Conservation (phyloP, 83 land plant genomes). For the Picea abies region DNA sequence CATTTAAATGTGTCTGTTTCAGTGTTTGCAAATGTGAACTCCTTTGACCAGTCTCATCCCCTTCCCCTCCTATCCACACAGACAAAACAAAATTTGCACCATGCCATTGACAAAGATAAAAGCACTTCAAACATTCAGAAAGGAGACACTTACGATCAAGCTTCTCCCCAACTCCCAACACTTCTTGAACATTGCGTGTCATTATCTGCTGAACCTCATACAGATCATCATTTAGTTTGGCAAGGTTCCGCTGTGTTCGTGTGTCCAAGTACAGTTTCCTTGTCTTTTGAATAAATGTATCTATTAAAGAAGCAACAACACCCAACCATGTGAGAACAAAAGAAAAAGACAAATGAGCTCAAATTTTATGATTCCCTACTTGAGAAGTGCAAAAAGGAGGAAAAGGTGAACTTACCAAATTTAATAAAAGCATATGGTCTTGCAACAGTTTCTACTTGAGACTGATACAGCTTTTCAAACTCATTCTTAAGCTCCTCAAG, state of each 20-base stretch:
- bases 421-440: constrained; percentile 98
- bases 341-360: neutral
- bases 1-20: too few species aligned
- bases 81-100: too few species aligned
- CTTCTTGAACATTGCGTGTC: constrained; percentile 98
- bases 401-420: constrained; percentile 62
- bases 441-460: constrained; percentile 94
- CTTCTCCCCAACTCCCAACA: constrained; percentile 97
- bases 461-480: constrained; percentile 82
- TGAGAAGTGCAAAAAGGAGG: neutral
- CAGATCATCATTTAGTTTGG: constrained; percentile 95
- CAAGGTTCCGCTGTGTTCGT: constrained; percentile 82
- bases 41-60: too few species aligned
- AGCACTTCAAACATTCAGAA: too few species aligned
- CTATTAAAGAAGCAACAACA: constrained; percentile 35
- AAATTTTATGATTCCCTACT: too few species aligned
- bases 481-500: constrained; percentile 93
- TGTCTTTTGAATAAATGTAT: constrained; percentile 94
- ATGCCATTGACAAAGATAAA: too few species aligned
- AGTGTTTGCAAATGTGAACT: too few species aligned
- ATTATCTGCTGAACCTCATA: constrained; percentile 96
- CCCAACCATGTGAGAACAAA: neutral
- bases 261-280: constrained; percentile 94
- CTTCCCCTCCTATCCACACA: too few species aligned
- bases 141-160: constrained; percentile 75